Evolutionary conservation across 306 rosid genomes (phyloP).

Genomic region (Corylus avellana): DNA sequence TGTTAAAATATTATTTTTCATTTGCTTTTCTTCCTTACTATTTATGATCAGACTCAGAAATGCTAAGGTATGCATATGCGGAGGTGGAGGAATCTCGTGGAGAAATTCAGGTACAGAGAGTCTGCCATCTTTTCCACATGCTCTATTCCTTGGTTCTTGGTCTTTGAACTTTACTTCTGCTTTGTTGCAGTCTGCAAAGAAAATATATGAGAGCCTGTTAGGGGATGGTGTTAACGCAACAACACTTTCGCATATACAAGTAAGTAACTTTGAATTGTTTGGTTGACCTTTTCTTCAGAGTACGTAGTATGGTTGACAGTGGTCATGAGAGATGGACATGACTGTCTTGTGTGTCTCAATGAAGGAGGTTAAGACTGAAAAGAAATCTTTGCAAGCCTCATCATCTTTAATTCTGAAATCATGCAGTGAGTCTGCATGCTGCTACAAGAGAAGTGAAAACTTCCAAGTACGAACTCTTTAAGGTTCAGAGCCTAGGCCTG

Average conservation of each 20-base stretch:
- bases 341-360: constrained; percentile 6
- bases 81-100: constrained; percentile 99
- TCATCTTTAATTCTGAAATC: constrained; percentile 12
- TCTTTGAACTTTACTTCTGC: constrained; percentile 14
- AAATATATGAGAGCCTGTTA: constrained; percentile 77
- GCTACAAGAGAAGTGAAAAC: constrained; percentile 6
- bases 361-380: background rate
- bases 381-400: background rate
- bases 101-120: constrained; percentile 70
- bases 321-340: constrained; percentile 21
- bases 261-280: constrained; percentile 27
- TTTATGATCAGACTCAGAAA: constrained; percentile 59
- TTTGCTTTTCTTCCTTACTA: constrained; percentile 6
- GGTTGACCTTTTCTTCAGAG: background rate
- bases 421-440: constrained; percentile 5
- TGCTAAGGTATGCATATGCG: constrained; percentile 93
- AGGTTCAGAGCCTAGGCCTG: background rate
- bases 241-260: constrained; percentile 92
- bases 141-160: constrained; percentile 17
- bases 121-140: constrained; percentile 18
- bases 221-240: constrained; percentile 70
- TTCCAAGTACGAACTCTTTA: background rate
- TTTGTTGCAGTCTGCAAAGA: constrained; percentile 84
- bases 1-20: background rate
- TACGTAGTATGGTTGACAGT: background rate